These are phyloP conservation scores for Globisporangium paddicum DNA, from an alignment of 352 stramenopile species.

Conservation along the genomic window DNA sequence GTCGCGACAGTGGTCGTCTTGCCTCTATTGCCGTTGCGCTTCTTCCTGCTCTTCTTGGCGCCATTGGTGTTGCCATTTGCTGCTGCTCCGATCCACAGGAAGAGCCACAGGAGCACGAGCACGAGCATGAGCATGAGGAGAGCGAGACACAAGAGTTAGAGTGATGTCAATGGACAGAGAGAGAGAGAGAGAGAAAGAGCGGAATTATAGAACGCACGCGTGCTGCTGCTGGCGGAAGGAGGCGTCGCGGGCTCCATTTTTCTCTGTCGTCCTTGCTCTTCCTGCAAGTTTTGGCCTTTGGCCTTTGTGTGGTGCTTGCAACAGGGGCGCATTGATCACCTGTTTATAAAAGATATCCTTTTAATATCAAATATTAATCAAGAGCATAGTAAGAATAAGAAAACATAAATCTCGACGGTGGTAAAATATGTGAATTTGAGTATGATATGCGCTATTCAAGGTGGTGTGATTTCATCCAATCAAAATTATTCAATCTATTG, in stretches of 20 bases:
- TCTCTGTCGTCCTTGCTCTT: neutral
- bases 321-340: neutral
- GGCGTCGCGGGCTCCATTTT: neutral
- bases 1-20: neutral
- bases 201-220: neutral
- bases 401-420: too few species aligned
- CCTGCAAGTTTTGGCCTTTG: neutral
- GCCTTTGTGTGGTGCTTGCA: neutral
- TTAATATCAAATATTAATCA: neutral
- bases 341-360: neutral
- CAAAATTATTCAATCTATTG: too few species aligned
- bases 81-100: neutral
- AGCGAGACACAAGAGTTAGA: too few species aligned
- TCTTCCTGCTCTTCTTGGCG: constrained; percentile 12
- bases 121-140: too few species aligned
- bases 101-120: constrained; percentile 11
- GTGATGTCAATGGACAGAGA: too few species aligned
- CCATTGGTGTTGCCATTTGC: neutral
- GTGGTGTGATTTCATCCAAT: too few species aligned
- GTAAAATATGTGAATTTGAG: too few species aligned
- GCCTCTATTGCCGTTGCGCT: constrained; percentile 4
- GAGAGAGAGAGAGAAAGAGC: neutral
- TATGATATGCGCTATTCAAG: too few species aligned
- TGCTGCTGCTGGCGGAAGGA: neutral
- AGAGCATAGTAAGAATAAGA: too few species aligned